phyloP scores from a whole-genome alignment of 352 stramenopile genomes.

The Phytophthora pinifolia region DNA sequence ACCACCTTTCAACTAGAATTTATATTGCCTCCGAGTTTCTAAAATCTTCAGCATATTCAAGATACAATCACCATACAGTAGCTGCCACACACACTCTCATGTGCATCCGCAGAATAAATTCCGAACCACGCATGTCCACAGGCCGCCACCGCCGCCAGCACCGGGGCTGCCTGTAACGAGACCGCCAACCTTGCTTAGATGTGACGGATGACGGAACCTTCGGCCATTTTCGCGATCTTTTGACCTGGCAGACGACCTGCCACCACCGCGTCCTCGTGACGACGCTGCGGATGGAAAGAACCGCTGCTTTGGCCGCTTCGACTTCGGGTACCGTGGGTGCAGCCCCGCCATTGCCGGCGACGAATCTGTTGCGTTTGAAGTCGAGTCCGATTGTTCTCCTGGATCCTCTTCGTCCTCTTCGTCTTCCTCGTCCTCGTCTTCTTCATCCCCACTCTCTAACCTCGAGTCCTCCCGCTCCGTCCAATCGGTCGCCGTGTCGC shows the following conservation, averaged over 20 bases:
- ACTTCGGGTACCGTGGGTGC: conserved; percentile 17
- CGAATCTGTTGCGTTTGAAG: conserved; percentile 29
- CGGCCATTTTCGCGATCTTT: conserved; percentile 19
- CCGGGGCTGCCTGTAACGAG: conserved; percentile 15
- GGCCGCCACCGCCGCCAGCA: conserved; percentile 3
- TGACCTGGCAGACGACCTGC: conserved; percentile 8
- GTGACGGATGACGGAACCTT: conserved; percentile 21
- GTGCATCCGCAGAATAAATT: conserved; percentile 14
- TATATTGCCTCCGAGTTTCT: conserved; percentile 17
- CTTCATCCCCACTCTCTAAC: conserved; percentile 26
- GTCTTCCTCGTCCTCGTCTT: conserved; percentile 32
- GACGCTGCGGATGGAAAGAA: conserved; percentile 10
- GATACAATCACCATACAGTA: conserved; percentile 25
- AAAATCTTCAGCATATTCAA: conserved; percentile 13
- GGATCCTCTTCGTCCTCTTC: conserved; percentile 26
- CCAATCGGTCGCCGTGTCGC: conserved; percentile 39
- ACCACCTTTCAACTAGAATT: conserved; percentile 11
- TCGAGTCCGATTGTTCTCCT: conserved; percentile 28
- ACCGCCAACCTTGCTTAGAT: conserved; percentile 21
- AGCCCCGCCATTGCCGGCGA: conserved; percentile 27
- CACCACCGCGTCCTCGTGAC: conserved; percentile 16
- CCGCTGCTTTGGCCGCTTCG: conserved; percentile 20
- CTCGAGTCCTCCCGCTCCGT: conserved; percentile 24
- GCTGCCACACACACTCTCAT: conserved; percentile 2
- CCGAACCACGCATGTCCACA: conserved; percentile 29